A percentile compares a stretch with the other conserved stretches of the same genome.
Evolutionary conservation across 768 basidiomycete species (phyloP).

Genomic region (Mycena vitilis): DNA sequence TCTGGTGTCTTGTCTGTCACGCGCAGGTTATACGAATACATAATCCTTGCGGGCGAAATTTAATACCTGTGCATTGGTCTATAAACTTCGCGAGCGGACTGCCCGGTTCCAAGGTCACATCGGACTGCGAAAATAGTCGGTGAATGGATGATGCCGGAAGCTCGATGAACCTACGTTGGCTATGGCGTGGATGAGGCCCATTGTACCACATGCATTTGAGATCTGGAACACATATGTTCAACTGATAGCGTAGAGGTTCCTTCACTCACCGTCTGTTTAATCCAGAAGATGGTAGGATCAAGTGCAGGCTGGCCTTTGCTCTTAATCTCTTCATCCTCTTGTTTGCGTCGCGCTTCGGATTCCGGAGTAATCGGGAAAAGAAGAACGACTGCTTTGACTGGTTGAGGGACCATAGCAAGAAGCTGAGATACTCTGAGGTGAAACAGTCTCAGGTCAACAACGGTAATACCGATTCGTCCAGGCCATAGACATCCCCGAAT

Average conservation of each 20-base stretch:
- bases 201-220: slow-evolving; percentile 88
- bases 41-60: neutral
- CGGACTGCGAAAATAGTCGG: slow-evolving; percentile 54
- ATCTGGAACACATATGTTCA: slow-evolving; percentile 59
- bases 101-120: slow-evolving; percentile 64
- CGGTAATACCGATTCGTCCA: slow-evolving; percentile 70
- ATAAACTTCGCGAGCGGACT: slow-evolving; percentile 78
- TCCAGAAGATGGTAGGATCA: slow-evolving; percentile 81
- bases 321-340: slow-evolving; percentile 70
- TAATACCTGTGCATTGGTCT: slow-evolving; percentile 66
- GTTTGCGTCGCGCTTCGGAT: slow-evolving; percentile 60
- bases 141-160: neutral
- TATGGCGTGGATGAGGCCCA: slow-evolving; percentile 85
- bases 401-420: slow-evolving; percentile 74
- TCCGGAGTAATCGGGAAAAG: slow-evolving; percentile 80
- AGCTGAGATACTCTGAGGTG: slow-evolving; percentile 56
- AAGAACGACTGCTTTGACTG: slow-evolving; percentile 86
- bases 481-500: slow-evolving; percentile 80
- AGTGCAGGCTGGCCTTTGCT: slow-evolving; percentile 57
- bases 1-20: slow-evolving; percentile 72
- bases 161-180: slow-evolving; percentile 70
- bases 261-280: slow-evolving; percentile 86
- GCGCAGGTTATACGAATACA: too few relatives aligned
- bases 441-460: neutral
- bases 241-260: neutral